Conservation (phyloP, 2,329 filamentous ascomycete genomes). For the Aspergillus sp. region DNA sequence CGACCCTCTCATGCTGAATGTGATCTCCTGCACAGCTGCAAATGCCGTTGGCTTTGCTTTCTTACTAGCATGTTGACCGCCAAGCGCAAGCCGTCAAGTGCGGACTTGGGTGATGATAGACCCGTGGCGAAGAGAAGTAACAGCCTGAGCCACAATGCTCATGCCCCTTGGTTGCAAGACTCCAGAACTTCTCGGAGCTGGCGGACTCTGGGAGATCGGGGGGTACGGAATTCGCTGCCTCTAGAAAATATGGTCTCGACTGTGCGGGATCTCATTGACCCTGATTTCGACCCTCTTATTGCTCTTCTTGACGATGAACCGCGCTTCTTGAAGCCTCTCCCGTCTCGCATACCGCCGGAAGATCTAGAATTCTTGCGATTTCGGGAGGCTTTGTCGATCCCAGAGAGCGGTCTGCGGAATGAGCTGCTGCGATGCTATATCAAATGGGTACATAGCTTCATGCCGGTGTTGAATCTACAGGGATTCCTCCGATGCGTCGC, state of each 20-base stretch:
- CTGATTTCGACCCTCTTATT: conserved; percentile 41
- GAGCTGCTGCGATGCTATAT: conserved; percentile 77
- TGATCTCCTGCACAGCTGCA: conserved; percentile 4
- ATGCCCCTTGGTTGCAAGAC: conserved; percentile 35
- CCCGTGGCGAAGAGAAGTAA: conserved; percentile 28
- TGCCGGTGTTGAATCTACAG: conserved; percentile 74
- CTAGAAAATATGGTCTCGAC: conserved; percentile 42
- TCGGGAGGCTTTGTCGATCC: conserved; percentile 78
- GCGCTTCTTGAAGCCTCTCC: conserved; percentile 74
- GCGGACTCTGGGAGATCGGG: conserved; percentile 32
- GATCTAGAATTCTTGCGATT: conserved; percentile 76
- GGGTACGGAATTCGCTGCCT: conserved; percentile 35
- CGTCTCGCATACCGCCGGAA: conserved; percentile 70
- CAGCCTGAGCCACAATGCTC: conserved; percentile 32
- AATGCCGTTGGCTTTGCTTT: conserved; percentile 20
- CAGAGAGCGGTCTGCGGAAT: conserved; percentile 67
- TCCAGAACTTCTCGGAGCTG: conserved; percentile 28
- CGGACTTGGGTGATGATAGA: conserved; percentile 21
- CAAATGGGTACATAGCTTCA: conserved; percentile 85
- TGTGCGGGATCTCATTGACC: conserved; percentile 42
- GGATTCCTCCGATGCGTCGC: conserved; percentile 57
- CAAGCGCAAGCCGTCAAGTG: conserved; percentile 32
- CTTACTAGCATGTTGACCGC: conserved; percentile 24
- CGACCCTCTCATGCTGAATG: conserved; percentile 1
- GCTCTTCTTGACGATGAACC: conserved; percentile 45